phyloP scores from a whole-genome alignment of 148 eudicot species.

The Camellia sinensis region DNA sequence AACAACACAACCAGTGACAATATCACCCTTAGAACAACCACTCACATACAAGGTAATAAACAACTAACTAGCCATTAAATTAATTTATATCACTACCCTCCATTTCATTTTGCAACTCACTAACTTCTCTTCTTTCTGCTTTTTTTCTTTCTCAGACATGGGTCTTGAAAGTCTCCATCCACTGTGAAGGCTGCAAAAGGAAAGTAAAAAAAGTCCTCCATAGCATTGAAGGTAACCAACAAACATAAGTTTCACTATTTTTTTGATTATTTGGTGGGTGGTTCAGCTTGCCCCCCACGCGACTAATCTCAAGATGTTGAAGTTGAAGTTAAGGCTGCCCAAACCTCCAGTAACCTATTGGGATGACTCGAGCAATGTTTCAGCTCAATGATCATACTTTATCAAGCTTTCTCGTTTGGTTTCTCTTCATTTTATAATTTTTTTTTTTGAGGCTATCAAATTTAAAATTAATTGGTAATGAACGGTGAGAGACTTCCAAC shows the following conservation, averaged over 20 bases:
- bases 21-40: slow-evolving; percentile 26
- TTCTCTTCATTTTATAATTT: not conserved
- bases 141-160: slow-evolving; percentile 38
- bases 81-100: not conserved
- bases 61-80: not conserved
- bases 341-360: too few species aligned
- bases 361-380: not conserved
- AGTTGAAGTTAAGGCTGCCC: too few species aligned
- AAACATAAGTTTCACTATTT: not conserved
- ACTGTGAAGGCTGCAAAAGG: slow-evolving; percentile 65
- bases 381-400: not conserved
- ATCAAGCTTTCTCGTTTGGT: not conserved
- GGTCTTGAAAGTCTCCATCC: slow-evolving; percentile 57
- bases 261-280: too few species aligned
- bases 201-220: slow-evolving; percentile 55
- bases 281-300: too few species aligned
- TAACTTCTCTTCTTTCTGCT: not conserved
- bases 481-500: too few species aligned
- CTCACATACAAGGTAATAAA: slow-evolving; percentile 33
- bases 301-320: not conserved
- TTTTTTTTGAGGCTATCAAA: too few species aligned
- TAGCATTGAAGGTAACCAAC: slow-evolving; percentile 40
- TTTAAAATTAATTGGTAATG: too few species aligned
- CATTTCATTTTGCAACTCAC: not conserved
- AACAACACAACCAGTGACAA: slow-evolving; percentile 7